A percentile compares a stretch with the other conserved stretches of the same genome.
These are phyloP conservation scores for Aspergillus thermomutatus DNA, from an alignment of 2,329 filamentous ascomycete species.

Conservation along the genomic window DNA sequence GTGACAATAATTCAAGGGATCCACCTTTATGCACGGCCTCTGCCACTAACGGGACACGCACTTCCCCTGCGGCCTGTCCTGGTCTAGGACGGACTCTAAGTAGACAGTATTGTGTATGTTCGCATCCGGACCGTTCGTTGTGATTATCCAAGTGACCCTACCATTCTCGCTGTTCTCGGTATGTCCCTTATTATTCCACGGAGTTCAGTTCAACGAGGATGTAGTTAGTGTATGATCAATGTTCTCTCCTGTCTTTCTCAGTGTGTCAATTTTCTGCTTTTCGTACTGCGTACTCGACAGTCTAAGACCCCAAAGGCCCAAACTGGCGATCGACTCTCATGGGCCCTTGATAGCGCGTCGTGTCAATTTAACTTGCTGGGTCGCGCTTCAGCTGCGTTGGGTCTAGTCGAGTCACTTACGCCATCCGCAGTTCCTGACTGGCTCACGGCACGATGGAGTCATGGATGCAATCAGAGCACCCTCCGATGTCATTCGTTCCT, in stretches of 20 bases:
- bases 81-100: not conserved
- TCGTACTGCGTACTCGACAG: not conserved
- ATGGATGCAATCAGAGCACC: not conserved
- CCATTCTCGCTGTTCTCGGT: constrained; percentile 2
- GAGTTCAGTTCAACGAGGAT: not conserved
- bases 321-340: constrained; percentile 1
- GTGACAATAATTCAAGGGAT: not conserved
- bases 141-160: not conserved
- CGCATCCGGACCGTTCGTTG: constrained; percentile 1
- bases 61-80: not conserved
- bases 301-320: not conserved
- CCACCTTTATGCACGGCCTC: not conserved
- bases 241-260: not conserved
- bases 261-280: not conserved
- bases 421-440: not conserved
- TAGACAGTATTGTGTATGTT: not conserved
- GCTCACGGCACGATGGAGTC: not conserved
- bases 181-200: not conserved
- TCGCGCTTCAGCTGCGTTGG: constrained; percentile 9
- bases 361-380: constrained; percentile 16
- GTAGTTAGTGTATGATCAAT: not conserved
- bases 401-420: not conserved
- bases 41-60: not conserved
- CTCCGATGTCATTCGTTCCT: not conserved
- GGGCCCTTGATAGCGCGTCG: constrained; percentile 14